Evolutionary conservation across 2,329 filamentous ascomycete genomes (phyloP).

Genomic region (Fusarium goolgardi): DNA sequence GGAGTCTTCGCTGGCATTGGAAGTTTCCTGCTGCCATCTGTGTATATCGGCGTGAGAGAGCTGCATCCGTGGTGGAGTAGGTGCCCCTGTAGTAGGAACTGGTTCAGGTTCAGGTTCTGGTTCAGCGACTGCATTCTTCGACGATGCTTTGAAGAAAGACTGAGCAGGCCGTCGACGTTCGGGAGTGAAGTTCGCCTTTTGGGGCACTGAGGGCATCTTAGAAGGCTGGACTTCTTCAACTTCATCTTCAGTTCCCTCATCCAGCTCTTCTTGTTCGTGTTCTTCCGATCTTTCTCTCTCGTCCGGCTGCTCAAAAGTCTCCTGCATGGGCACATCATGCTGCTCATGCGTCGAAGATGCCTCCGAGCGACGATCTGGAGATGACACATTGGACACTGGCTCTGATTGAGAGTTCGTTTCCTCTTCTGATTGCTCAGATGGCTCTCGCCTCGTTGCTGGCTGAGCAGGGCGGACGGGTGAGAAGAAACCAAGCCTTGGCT

Average conservation of each 20-base stretch:
- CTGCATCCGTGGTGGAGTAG: constrained; percentile 57
- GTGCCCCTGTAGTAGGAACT: constrained; percentile 24
- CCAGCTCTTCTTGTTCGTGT: constrained; percentile 45
- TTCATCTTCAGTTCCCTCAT: constrained; percentile 40
- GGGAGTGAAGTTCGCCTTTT: constrained; percentile 64
- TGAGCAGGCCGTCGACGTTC: constrained; percentile 51
- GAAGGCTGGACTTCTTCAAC: constrained; percentile 47
- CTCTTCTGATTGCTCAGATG: constrained; percentile 40
- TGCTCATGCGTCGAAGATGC: constrained; percentile 17
- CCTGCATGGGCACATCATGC: constrained; percentile 2
- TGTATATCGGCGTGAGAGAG: constrained; percentile 56
- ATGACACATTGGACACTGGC: constrained; percentile 51
- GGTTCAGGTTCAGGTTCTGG: constrained; percentile 29
- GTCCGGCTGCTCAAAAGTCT: constrained; percentile 11
- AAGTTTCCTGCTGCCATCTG: constrained; percentile 57
- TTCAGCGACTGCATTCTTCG: constrained; percentile 7
- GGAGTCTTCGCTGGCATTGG: constrained; percentile 54
- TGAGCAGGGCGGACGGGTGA: constrained; percentile 49
- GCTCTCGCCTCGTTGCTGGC: constrained; percentile 14
- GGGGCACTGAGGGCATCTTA: constrained; percentile 53
- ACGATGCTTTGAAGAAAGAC: constrained; percentile 55
- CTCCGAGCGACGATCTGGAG: constrained; percentile 42
- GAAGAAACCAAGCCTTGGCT: constrained; percentile 51
- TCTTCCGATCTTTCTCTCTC: constrained; percentile 11
- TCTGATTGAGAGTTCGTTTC: constrained; percentile 50